A percentile compares a stretch with the other conserved stretches of the same genome.
phyloP scores from a whole-genome alignment of 78 protist species.

The Acrasis kona region DNA sequence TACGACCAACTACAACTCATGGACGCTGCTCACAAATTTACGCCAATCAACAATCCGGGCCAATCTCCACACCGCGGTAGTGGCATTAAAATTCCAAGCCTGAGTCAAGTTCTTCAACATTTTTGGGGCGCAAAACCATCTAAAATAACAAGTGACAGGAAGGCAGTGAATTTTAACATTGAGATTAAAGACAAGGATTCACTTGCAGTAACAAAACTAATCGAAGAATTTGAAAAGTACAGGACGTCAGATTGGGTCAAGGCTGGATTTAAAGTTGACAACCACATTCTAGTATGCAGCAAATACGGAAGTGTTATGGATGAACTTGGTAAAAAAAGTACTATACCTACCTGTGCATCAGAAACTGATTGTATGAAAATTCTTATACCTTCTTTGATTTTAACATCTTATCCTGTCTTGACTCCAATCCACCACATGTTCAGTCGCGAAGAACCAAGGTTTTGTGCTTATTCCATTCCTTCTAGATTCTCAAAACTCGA shows the following conservation, averaged over 20 bases:
- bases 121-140: no score
- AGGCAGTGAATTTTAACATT: neutral
- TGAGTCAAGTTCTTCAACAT: no score
- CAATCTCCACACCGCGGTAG: neutral
- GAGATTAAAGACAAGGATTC: neutral
- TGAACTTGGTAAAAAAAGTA: neutral
- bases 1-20: neutral
- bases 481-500: no score
- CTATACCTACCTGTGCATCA: neutral
- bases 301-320: neutral
- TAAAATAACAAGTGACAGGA: no score
- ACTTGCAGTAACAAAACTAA: no score
- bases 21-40: neutral
- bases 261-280: neutral
- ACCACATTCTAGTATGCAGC: neutral
- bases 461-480: no score
- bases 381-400: no score
- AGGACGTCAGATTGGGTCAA: no score
- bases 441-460: no score
- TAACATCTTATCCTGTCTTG: neutral
- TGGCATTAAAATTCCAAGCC: no score
- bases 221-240: no score
- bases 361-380: neutral
- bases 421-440: neutral
- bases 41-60: neutral